A percentile compares a stretch with the other conserved stretches of the same genome.
phyloP scores from a whole-genome alignment of 2,329 filamentous ascomycete species.

The Curvularia spicifera region DNA sequence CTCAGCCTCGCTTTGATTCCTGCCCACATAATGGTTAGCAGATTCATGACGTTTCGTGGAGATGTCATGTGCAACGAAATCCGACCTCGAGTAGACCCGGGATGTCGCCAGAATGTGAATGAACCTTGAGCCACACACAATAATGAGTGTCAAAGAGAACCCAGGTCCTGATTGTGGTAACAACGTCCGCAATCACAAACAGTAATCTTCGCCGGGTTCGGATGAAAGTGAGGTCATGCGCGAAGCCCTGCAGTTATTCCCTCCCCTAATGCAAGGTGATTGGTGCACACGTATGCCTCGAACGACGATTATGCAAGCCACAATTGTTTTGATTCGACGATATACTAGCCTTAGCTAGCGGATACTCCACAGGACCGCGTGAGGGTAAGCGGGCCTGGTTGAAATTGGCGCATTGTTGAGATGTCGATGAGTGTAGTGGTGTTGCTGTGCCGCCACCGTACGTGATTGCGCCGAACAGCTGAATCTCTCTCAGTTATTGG shows the following conservation, averaged over 20 bases:
- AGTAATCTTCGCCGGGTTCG: constrained; percentile 1
- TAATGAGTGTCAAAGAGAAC: neutral
- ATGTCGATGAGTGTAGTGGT: constrained; percentile 1
- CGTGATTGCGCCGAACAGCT: constrained; percentile 8
- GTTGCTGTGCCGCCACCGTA: constrained; percentile 2
- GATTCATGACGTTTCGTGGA: neutral
- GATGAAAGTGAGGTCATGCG: neutral
- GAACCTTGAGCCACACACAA: neutral
- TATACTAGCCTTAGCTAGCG: neutral
- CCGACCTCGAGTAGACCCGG: neutral
- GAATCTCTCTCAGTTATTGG: constrained; percentile 5
- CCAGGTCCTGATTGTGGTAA: neutral
- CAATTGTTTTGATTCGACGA: neutral
- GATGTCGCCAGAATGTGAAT: neutral
- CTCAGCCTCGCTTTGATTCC: neutral
- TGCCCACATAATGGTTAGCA: constrained; percentile 1
- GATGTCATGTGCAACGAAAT: too few species aligned
- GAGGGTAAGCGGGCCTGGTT: neutral
- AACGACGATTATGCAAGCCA: neutral
- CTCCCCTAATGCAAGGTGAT: neutral
- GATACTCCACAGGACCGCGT: neutral
- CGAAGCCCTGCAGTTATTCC: neutral
- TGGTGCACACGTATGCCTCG: neutral
- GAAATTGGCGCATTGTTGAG: constrained; percentile 13
- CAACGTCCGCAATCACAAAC: neutral